Base-by-base conservation (phyloP, 1,139 yeast genomes). In the Debaryomycetaceae sp. region DNA sequence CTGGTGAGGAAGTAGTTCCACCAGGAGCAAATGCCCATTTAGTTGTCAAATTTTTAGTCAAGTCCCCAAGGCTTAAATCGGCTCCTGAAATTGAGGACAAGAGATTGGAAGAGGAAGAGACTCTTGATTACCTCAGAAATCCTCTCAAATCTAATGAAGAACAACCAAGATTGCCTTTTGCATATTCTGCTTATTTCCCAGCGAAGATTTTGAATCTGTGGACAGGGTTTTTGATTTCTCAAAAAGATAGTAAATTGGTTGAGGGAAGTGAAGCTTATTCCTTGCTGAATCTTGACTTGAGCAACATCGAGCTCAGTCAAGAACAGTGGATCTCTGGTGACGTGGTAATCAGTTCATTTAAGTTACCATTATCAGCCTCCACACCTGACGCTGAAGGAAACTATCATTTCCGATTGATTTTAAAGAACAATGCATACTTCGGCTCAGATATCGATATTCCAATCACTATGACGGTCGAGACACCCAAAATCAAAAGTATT, bases 1-100 rank as follows among this genome's bases (percentile, higher is more conserved):
- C 96, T 3, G 98, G 98, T 30, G 98, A 91, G 66, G 62, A 67
- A 19, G 69, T 72, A 29, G 85, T 92, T 9, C 78, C 95, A 3
- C 95, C 97, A 29, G 61, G 67, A 35, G 79, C 98, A 2, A 78
- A 76, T 43, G 81, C 88, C 8, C 91, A 87, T 58, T 67, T 94
- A 46, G 80, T 81, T 22, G 52, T 94, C 32, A 88, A 88, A 59
- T 84, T 87, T 46, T 65, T 87, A 36, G 80, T 87, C 31, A 81
- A 83, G 53, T 86, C 95, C 2, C 81, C 89, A 14, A 66, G 63
- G 40, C 83, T 81, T 40, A 83, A 82, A 56, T 78, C 83, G 15
- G 64, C 72, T 49, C 80, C 83, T 2, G 78, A 77, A 9, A 60
- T 71, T 36, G 56, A 65, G 6, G 71, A 67, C 29, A 59, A 61